Evolutionary conservation across 306 rosid genomes (phyloP).

Genomic region (Lupinus albus): DNA sequence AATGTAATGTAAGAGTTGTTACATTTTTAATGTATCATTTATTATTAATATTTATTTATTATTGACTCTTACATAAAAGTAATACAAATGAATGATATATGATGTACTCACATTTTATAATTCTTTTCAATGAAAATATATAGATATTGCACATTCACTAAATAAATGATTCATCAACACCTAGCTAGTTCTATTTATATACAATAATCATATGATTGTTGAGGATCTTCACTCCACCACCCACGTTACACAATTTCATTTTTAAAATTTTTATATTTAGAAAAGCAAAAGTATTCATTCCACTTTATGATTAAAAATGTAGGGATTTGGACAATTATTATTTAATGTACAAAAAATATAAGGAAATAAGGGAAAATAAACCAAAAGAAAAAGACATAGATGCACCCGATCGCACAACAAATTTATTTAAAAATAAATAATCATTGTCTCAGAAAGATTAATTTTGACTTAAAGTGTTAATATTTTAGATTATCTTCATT

Average conservation of each 20-base stretch:
- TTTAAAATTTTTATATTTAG: background rate
- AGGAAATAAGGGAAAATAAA: background rate
- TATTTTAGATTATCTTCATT: slow-evolving; percentile 11
- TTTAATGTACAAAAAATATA: background rate
- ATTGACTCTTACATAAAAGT: no score
- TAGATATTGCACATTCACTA: no score
- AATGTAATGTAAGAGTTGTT: no score
- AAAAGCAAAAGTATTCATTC: background rate
- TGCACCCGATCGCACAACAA: slow-evolving; percentile 16
- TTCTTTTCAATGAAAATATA: no score
- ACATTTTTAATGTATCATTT: no score
- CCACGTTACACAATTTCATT: slow-evolving; percentile 2
- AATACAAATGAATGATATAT: no score
- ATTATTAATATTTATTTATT: no score
- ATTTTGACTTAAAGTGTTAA: slow-evolving; percentile 48
- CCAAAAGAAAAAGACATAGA: background rate
- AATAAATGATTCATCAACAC: background rate
- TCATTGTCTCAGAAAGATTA: slow-evolving; percentile 57
- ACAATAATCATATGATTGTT: slow-evolving; percentile 7
- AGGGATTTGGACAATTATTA: background rate
- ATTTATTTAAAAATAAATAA: slow-evolving; percentile 36
- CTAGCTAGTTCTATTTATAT: background rate
- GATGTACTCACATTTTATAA: no score
- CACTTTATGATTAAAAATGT: background rate
- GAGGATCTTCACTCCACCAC: background rate